These are phyloP conservation scores for Lomentospora prolificans DNA, from an alignment of 2,329 filamentous ascomycete species.

Conservation along the genomic window DNA sequence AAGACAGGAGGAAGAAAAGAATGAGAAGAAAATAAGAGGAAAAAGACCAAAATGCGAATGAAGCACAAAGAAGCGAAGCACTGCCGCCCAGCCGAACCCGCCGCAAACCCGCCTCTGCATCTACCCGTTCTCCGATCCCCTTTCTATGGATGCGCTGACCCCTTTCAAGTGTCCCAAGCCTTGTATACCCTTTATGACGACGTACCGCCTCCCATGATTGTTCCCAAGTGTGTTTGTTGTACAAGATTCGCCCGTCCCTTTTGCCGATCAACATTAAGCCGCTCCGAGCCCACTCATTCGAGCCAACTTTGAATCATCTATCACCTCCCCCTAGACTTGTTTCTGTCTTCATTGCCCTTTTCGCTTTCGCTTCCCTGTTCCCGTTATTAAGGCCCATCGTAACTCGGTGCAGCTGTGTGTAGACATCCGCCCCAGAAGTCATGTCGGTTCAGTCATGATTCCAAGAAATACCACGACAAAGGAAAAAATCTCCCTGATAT, in stretches of 20 bases:
- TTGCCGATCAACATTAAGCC: conserved; percentile 9
- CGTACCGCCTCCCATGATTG: background rate
- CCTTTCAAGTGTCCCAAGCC: background rate
- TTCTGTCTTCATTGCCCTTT: background rate
- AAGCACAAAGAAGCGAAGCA: conserved; percentile 13
- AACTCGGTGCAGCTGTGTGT: too few relatives aligned
- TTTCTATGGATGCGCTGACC: background rate
- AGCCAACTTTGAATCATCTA: background rate
- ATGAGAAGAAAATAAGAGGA: conserved; percentile 10
- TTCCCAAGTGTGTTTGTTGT: conserved; percentile 2
- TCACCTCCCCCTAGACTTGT: background rate
- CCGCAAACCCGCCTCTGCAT: background rate
- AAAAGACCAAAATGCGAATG: conserved; percentile 15
- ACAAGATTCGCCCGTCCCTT: background rate
- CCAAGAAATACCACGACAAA: too few relatives aligned
- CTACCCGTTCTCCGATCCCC: background rate
- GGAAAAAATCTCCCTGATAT: too few relatives aligned
- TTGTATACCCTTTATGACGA: background rate
- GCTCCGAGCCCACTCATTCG: conserved; percentile 17
- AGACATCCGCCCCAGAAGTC: too few relatives aligned
- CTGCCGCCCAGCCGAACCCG: background rate
- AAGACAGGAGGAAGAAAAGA: background rate
- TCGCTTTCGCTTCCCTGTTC: too few relatives aligned
- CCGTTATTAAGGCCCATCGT: too few relatives aligned
- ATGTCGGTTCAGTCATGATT: too few relatives aligned